Evolutionary conservation across 1,284 basidiomycete genomes (phyloP), one percentile per base, ranked within the genome.

Genomic region (Cutaneotrichosporon sp.): DNA sequence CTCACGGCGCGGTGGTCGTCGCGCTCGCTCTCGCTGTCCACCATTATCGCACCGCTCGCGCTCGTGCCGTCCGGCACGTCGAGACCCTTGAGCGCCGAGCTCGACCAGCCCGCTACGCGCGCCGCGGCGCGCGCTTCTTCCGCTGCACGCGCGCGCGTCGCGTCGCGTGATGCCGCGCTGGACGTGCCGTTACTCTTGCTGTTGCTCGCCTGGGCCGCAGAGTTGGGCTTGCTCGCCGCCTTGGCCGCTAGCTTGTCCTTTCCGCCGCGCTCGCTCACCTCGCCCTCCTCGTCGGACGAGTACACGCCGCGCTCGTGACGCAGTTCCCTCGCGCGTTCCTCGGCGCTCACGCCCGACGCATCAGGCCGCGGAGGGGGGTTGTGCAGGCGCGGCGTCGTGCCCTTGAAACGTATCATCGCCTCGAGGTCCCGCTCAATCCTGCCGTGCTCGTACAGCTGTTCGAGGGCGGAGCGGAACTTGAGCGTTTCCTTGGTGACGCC

Each of bases 401-500:
- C 23, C n/a, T 42, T 26, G 8, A 30, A 43, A 17, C 15, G 4
- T 1, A 22, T 38, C 38, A 46, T 35, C 21, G 33, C 34, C 15
- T n/a, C 20, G n/a, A 45, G 35, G 38, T 50, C 49, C 14, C 35
- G 18, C 38, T 49, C 30, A 7, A 55, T 35, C 7, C n/a, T 7
- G 15, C 46, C 33, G 2, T 22, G 33, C 4, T 12, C 23, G 49
- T 49, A 20, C 13, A 58, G 47, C 8, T 35, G 9, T 9, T 43
- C 34, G 38, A 56, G 46, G 8, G 41, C 39, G 23, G 30, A 35
- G 20, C 49, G 51, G 47, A 54, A 51, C 38, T 33, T 46, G 23
- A 82, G 63, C 57, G 89, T 88, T 78, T 91, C 86, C 65, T 86
- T 84, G 1, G 86, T 85, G 5, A 94, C 81, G 33, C 87, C 87